Evolutionary conservation across 495 filamentous ascomycete genomes (phyloP).

Genomic region (Neurospora cerealis): DNA sequence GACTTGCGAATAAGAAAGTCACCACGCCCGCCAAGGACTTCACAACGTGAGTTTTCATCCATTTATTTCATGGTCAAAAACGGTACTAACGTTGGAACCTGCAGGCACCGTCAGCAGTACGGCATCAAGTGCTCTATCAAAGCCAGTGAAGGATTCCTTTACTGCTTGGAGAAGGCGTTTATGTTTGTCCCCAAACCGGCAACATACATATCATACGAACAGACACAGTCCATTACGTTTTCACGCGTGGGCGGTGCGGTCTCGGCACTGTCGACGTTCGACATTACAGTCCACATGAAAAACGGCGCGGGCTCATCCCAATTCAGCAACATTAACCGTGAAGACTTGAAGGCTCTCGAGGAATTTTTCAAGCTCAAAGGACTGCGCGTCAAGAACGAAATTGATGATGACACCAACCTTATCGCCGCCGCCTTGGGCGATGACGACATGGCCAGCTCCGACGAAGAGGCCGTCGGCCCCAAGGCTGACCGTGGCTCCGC

Average conservation of each 20-base stretch:
- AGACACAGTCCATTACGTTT: slow-evolving; percentile 81
- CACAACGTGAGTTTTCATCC: slow-evolving; percentile 39
- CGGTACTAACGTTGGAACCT: slow-evolving; percentile 6
- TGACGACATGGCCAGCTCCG: slow-evolving; percentile 63
- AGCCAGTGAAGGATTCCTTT: slow-evolving; percentile 93
- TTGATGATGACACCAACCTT: slow-evolving; percentile 51
- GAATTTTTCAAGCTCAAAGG: slow-evolving; percentile 91
- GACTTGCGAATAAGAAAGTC: slow-evolving; percentile 86
- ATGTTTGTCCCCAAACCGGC: slow-evolving; percentile 99
- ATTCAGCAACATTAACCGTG: slow-evolving; percentile 98
- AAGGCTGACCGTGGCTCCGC: slow-evolving; percentile 77
- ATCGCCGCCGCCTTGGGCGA: slow-evolving; percentile 73
- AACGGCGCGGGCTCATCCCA: slow-evolving; percentile 65
- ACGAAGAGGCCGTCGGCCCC: slow-evolving; percentile 71
- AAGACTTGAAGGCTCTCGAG: slow-evolving; percentile 92
- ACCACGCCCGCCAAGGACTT: slow-evolving; percentile 92
- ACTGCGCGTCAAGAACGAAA: slow-evolving; percentile 95
- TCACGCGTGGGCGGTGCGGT: slow-evolving; percentile 91
- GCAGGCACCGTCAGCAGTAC: slow-evolving; percentile 78
- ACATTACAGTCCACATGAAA: slow-evolving; percentile 88
- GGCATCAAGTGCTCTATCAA: slow-evolving; percentile 99
- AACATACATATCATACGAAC: slow-evolving; percentile 90
- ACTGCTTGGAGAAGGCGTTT: slow-evolving; percentile 95
- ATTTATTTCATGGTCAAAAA: neutral
- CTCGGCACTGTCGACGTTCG: slow-evolving; percentile 90